Percentiles rank a stretch among this genome's conserved stretches.
These are phyloP conservation scores for Populus hybrid DNA, from an alignment of 441 rosid genomes.

Conservation along the genomic window DNA sequence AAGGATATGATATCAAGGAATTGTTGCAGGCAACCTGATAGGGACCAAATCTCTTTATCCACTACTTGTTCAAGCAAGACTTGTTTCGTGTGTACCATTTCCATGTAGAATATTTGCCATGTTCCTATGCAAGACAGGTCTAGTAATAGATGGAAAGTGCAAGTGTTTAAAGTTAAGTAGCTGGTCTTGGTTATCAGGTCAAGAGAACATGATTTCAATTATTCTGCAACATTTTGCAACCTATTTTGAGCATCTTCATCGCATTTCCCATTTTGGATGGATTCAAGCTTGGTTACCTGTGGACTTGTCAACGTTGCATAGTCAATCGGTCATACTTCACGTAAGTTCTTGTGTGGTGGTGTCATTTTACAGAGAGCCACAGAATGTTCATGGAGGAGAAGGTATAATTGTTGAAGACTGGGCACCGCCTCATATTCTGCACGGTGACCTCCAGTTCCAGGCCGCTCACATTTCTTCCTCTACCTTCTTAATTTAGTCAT, in stretches of 20 bases:
- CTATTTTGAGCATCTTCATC: not conserved
- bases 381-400: not conserved
- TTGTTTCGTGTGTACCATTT: not conserved
- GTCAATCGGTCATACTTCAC: not conserved
- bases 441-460: no score
- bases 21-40: slow-evolving; percentile 44
- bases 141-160: not conserved
- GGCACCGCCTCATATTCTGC: no score
- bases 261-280: not conserved
- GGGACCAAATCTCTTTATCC: not conserved
- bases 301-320: not conserved
- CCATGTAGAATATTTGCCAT: not conserved
- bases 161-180: not conserved
- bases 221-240: not conserved
- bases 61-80: not conserved
- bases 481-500: no score
- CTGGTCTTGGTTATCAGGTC: not conserved
- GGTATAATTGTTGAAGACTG: no score
- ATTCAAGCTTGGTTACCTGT: not conserved
- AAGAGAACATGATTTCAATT: not conserved
- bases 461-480: no score
- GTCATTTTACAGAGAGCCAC: not conserved
- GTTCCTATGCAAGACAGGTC: not conserved
- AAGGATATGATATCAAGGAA: slow-evolving; percentile 64
- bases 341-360: not conserved